These are phyloP conservation scores for Leccinum uliginosum DNA, from an alignment of 768 basidiomycete genomes.

Conservation along the genomic window DNA sequence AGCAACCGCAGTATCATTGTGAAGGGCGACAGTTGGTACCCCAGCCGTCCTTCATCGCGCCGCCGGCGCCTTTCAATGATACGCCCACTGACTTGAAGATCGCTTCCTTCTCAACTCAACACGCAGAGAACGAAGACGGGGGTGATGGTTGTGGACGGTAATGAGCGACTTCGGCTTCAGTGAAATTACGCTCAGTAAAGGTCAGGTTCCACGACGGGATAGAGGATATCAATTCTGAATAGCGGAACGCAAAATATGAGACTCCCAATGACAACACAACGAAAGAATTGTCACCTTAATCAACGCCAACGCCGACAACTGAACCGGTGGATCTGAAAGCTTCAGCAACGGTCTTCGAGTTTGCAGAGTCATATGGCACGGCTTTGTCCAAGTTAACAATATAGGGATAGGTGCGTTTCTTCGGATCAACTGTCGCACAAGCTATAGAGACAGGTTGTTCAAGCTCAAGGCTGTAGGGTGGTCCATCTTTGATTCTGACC, in stretches of 20 bases:
- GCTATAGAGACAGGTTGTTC: constrained; percentile 86
- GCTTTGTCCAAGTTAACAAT: constrained; percentile 53
- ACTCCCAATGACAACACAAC: not conserved
- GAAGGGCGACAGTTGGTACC: constrained; percentile 69
- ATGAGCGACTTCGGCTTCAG: constrained; percentile 82
- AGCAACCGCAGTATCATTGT: constrained; percentile 73
- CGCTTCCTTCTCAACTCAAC: constrained; percentile 97
- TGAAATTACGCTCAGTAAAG: constrained; percentile 92
- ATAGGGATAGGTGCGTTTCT: constrained; percentile 86
- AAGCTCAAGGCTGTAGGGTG: constrained; percentile 82
- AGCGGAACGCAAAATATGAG: constrained; percentile 1
- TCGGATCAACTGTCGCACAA: constrained; percentile 72
- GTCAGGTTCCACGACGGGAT: constrained; percentile 86
- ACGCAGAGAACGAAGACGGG: constrained; percentile 87
- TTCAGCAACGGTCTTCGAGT: constrained; percentile 63
- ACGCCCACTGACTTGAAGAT: constrained; percentile 95
- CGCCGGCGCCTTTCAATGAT: constrained; percentile 85
- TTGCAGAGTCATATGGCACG: constrained; percentile 55
- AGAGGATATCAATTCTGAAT: constrained; percentile 80
- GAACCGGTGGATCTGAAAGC: constrained; percentile 33
- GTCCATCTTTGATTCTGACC: constrained; percentile 91
- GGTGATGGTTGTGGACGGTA: constrained; percentile 82
- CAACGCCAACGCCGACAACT: constrained; percentile 79
- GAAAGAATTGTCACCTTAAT: constrained; percentile 58
- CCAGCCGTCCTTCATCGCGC: constrained; percentile 89